Percentiles rank a stretch among this genome's conserved stretches.
phyloP scores from a whole-genome alignment of 2,329 filamentous ascomycete genomes.

The Botrytis paeoniae region DNA sequence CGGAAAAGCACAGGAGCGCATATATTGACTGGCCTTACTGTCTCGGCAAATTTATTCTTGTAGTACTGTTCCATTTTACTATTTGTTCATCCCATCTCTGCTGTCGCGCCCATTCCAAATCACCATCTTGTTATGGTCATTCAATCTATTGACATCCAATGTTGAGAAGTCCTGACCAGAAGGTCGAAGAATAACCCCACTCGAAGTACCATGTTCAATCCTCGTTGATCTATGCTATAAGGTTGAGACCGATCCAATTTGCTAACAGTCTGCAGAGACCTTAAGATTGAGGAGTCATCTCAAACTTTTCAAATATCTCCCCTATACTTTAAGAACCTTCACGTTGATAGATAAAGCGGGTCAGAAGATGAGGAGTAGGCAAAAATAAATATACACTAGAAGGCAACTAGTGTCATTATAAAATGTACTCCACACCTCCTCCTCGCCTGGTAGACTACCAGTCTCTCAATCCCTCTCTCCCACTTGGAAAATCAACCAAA shows the following conservation, averaged over 20 bases:
- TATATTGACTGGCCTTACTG: rapidly evolving
- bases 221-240: neutral
- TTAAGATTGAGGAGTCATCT: neutral
- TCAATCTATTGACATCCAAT: no score
- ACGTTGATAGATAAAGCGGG: neutral
- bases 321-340: neutral
- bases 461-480: neutral
- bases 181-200: no score
- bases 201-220: neutral
- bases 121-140: no score
- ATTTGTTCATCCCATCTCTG: no score
- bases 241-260: neutral
- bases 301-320: neutral
- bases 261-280: neutral
- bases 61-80: no score
- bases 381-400: neutral
- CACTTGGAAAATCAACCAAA: neutral
- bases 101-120: no score
- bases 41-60: no score
- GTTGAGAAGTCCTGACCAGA: no score
- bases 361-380: neutral
- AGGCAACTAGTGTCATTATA: neutral
- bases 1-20: neutral
- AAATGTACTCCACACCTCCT: neutral
- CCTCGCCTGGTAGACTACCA: neutral